Evolutionary conservation across 257 asterid species (phyloP), one percentile per base, ranked within the genome.

Genomic region (Asclepias syriaca): DNA sequence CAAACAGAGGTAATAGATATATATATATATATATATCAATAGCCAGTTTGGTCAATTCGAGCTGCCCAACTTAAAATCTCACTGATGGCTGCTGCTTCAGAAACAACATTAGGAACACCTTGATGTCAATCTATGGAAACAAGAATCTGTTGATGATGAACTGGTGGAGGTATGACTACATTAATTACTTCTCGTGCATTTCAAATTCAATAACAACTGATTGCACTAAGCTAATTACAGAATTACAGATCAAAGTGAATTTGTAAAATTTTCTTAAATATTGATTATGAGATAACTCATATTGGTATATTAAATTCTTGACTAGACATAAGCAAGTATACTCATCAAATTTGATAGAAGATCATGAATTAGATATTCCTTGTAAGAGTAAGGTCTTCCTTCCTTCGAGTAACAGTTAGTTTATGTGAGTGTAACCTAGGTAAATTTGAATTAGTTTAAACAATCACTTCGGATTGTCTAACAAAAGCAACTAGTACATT

Each of bases 101-200:
- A 72, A 96, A 94, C 15, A 94, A 58, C 70, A 79, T 91, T 77
- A 85, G 81, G 78, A 87, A 87, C 16, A 80, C 85, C 18, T 78
- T 94, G 14, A 71, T 80, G 43, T 89, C 98, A 3, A 84, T 91
- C 55, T 94, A 91, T 71, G 95, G 93, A 24, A 94, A 94, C 49
- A 89, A 91, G 96, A 87, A 32, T 67, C 85, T 16, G 97, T 94
- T 24, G 99, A 91, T 66, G 95, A 94, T 0, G 96, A 91, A 59
- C 91, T 94, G 49, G 97, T 94, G 46, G 97, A 89, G 91, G 96
- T 90, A 84, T 67, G 60, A 53, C 15, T 29, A 32, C 57, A 27
- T 69, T 37, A 16, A 27, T 69, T 37, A 11, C 53, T 7, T 50
- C 2, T 48, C 8, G 8, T 45, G 16, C 45, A 59, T 53, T 54